Conservation (phyloP, 495 filamentous ascomycete species). For the Cairneyella variabilis region DNA sequence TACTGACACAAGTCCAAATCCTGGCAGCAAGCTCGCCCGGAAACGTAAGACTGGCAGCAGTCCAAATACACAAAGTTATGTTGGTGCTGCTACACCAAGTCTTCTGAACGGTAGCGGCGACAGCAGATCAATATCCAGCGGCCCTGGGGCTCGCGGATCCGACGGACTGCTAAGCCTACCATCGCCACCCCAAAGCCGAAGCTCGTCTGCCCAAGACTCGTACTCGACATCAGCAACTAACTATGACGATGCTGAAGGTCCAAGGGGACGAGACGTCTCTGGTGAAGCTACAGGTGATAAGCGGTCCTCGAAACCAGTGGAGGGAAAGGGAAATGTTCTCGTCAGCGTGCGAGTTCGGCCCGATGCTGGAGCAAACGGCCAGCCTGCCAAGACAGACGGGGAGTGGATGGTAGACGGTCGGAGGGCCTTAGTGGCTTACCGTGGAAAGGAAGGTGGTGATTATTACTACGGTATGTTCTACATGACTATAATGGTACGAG, state of each 20-base stretch:
- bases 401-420: conserved; percentile 94
- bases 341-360: conserved; percentile 94
- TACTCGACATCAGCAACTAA: conserved; percentile 88
- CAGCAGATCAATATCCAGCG: conserved; percentile 61
- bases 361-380: conserved; percentile 60
- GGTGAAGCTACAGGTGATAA: conserved; percentile 40
- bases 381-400: conserved; percentile 54
- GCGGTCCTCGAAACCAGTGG: conserved; percentile 41
- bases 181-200: conserved; percentile 82
- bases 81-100: conserved; percentile 59
- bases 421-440: conserved; percentile 73
- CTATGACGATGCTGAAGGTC: conserved; percentile 62
- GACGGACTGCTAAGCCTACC: conserved; percentile 67
- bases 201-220: conserved; percentile 84
- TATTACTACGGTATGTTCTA: conserved; percentile 77
- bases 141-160: conserved; percentile 54
- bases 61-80: conserved; percentile 40
- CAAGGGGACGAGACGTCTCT: conserved; percentile 35
- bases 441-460: conserved; percentile 85
- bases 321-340: conserved; percentile 90
- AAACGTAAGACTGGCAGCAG: conserved; percentile 34
- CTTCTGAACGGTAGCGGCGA: conserved; percentile 77
- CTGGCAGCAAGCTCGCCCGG: conserved; percentile 35
- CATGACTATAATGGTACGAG: no score
- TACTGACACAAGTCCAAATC: conserved; percentile 17